phyloP scores from a whole-genome alignment of 257 asterid species.

The Solanum raphanifolium region DNA sequence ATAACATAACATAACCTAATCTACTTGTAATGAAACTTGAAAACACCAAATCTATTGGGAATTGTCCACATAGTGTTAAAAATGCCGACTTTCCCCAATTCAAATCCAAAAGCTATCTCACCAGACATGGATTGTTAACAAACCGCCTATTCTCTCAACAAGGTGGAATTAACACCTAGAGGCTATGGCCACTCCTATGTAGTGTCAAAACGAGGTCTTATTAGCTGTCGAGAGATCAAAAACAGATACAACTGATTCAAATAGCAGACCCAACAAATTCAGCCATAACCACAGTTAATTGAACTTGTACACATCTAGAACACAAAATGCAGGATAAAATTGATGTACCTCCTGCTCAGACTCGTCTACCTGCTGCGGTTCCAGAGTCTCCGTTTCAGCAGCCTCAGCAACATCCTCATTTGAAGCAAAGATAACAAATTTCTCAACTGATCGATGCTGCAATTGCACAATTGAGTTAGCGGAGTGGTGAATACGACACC shows the following conservation, averaged over 20 bases:
- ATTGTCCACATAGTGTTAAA: background rate
- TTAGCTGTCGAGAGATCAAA: background rate
- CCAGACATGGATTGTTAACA: background rate
- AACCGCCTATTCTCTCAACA: background rate
- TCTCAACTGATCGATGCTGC: background rate
- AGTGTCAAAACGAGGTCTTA: background rate
- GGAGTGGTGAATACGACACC: background rate
- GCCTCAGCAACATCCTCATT: slow-evolving; percentile 1
- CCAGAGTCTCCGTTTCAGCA: background rate
- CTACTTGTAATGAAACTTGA: background rate
- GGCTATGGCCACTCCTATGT: background rate
- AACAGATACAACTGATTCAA: background rate
- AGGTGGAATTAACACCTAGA: background rate
- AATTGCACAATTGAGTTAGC: background rate
- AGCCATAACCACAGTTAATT: background rate
- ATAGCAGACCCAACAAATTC: background rate
- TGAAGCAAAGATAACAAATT: background rate
- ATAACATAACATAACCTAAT: background rate
- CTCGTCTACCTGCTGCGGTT: background rate
- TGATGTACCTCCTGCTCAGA: background rate
- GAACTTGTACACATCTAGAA: background rate
- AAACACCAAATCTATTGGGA: background rate
- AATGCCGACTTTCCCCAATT: background rate
- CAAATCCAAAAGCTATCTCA: background rate
- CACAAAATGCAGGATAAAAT: background rate